Percentiles rank a stretch among this genome's conserved stretches.
Evolutionary conservation across 2,329 filamentous ascomycete species (phyloP).

Genomic region (Incumbomyces delicatus): DNA sequence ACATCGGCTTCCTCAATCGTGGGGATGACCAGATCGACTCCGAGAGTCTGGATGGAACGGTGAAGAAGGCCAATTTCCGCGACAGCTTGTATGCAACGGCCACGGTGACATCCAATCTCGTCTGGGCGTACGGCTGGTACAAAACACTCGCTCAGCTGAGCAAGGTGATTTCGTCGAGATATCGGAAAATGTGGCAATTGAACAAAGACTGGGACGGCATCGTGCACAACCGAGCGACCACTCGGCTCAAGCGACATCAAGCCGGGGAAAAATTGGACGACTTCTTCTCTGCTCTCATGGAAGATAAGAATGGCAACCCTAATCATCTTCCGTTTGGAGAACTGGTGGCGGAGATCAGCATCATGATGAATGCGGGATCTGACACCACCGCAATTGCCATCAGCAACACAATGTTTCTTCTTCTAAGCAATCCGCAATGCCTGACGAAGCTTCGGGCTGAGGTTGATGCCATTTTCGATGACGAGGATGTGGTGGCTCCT

Average conservation of each 20-base stretch:
- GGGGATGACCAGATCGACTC: slow-evolving; percentile 38
- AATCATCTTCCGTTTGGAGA: slow-evolving; percentile 31
- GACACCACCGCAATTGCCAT: slow-evolving; percentile 14
- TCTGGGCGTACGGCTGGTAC: neutral
- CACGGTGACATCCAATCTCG: neutral
- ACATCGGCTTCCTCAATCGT: slow-evolving; percentile 42
- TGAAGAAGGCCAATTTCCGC: slow-evolving; percentile 38
- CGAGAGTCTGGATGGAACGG: slow-evolving; percentile 29
- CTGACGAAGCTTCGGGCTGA: slow-evolving; percentile 25
- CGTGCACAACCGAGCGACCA: slow-evolving; percentile 32
- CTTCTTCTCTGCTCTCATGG: slow-evolving; percentile 46
- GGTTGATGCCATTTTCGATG: slow-evolving; percentile 36
- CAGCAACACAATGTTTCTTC: slow-evolving; percentile 36
- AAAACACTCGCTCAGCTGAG: neutral
- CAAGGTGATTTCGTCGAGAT: slow-evolving; percentile 4
- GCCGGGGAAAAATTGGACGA: slow-evolving; percentile 44
- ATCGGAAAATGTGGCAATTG: slow-evolving; percentile 8
- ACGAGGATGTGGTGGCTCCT: slow-evolving; percentile 33
- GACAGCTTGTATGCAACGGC: slow-evolving; percentile 8
- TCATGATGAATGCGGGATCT: slow-evolving; percentile 21
- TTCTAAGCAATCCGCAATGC: slow-evolving; percentile 38
- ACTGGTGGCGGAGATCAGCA: slow-evolving; percentile 6
- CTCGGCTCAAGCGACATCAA: slow-evolving; percentile 37
- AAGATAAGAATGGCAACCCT: slow-evolving; percentile 31
- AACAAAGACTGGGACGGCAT: slow-evolving; percentile 35